Evolutionary conservation across 306 rosid species (phyloP).

Genomic region (Adenanthera pavonina): DNA sequence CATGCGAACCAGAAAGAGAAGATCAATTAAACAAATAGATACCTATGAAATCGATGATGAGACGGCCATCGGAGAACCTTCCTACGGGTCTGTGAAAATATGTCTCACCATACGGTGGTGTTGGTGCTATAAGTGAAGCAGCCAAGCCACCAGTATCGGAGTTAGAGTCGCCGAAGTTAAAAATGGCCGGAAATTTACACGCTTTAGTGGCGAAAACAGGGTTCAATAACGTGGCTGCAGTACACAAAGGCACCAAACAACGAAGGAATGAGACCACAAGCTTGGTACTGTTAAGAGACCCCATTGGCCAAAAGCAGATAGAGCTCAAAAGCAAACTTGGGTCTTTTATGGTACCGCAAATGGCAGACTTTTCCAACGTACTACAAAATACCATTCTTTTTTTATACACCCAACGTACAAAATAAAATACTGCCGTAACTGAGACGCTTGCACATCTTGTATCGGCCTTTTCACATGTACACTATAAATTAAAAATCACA

Average conservation of each 20-base stretch:
- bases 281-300: background rate
- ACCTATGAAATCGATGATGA: constrained; percentile 56
- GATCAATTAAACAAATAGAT: background rate
- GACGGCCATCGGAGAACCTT: constrained; percentile 46
- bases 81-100: constrained; percentile 15
- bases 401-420: too few relatives aligned
- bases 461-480: too few relatives aligned
- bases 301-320: background rate
- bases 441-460: too few relatives aligned
- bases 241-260: background rate
- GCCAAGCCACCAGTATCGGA: constrained; percentile 19
- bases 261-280: background rate
- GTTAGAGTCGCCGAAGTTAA: constrained; percentile 20
- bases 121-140: background rate
- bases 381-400: too few relatives aligned
- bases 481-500: too few relatives aligned
- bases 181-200: background rate
- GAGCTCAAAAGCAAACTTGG: background rate
- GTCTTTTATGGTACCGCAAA: background rate
- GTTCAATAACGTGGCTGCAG: background rate
- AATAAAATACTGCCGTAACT: too few relatives aligned
- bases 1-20: background rate
- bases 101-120: constrained; percentile 9
- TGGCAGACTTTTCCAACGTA: background rate
- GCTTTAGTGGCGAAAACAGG: background rate